Evolutionary conservation across 768 basidiomycete genomes (phyloP), one percentile per base, ranked within the genome.

Genomic region (Phylloporus scabripes): DNA sequence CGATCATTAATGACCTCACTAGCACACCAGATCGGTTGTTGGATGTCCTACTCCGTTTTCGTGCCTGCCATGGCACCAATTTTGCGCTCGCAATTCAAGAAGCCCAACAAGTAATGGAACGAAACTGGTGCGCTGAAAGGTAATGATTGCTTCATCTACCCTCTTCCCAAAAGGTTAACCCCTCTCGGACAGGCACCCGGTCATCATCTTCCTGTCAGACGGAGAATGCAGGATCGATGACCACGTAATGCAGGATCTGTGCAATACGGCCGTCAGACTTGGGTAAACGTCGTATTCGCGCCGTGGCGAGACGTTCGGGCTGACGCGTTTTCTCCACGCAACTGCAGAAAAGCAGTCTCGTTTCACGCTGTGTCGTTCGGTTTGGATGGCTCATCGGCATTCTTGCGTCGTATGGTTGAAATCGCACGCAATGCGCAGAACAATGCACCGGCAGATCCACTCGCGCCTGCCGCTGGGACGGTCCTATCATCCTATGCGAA

Each of bases 331-430:
- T 43, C 15, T 37, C 26, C 20, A 38, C 18, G 18, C 2, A 0
- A 38, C 28, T 2, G 14, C 37, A 82, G 81, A 11, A 77, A 78
- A 64, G 64, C 79, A 0, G 64, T 80, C 1, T 79, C 80, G 0
- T 77, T 83, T 56, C 81, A 83, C 39, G 60, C 80, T 0, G 76
- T 83, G n/a, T 72, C 76, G 0, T 83, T 83, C 36, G 82, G 79
- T 4, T 63, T 65, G 1, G 55, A 65, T 11, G 32, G 9, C 28
- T 57, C 37, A 7, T 57, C 52, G 37, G 37, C 7, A 5, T 52
- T 55, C 38, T 62, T 83, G 20, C 69, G 69, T 21, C 66, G 72
- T 15, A 83, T 83, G 82, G 70, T 72, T 1, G 60, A 73, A 5
- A 70, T 81, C n/a, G 80, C 81, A 0, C 58, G 55, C 6, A 73